phyloP scores from a whole-genome alignment of 2,329 filamentous ascomycete species.

The Xylariales sp. region DNA sequence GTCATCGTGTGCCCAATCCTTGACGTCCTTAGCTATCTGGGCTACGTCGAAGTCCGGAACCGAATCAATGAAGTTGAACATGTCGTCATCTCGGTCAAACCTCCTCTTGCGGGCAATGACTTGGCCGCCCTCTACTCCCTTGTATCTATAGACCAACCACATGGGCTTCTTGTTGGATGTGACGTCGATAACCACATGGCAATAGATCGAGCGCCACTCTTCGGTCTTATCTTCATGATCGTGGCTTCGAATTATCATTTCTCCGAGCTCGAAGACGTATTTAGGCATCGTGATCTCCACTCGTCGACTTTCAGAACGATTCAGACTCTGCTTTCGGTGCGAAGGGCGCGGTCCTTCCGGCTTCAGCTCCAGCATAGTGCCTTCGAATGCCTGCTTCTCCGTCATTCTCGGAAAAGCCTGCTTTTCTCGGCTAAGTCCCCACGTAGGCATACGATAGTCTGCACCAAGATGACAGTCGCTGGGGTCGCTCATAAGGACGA shows the following conservation, averaged over 20 bases:
- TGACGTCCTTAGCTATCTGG: background rate
- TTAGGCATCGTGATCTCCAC: background rate
- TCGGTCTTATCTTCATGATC: background rate
- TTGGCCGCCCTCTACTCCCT: background rate
- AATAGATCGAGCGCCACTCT: background rate
- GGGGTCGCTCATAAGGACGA: background rate
- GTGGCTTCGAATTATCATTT: background rate
- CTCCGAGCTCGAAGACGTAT: constrained; percentile 1
- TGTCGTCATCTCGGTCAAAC: constrained; percentile 2
- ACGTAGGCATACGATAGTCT: background rate
- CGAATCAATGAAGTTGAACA: background rate
- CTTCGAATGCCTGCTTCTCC: background rate
- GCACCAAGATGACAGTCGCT: background rate
- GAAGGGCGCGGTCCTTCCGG: background rate
- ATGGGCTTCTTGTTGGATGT: background rate
- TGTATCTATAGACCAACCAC: constrained; percentile 4
- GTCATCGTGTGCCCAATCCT: background rate
- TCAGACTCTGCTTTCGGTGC: background rate
- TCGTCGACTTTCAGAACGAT: background rate
- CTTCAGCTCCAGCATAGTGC: background rate
- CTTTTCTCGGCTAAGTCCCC: background rate
- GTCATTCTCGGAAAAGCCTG: background rate
- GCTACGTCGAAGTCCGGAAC: background rate
- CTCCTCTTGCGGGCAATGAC: background rate
- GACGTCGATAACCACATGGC: background rate